These are phyloP conservation scores for Secale cereale DNA, from an alignment of 176 grass and related monocot species.

Conservation along the genomic window DNA sequence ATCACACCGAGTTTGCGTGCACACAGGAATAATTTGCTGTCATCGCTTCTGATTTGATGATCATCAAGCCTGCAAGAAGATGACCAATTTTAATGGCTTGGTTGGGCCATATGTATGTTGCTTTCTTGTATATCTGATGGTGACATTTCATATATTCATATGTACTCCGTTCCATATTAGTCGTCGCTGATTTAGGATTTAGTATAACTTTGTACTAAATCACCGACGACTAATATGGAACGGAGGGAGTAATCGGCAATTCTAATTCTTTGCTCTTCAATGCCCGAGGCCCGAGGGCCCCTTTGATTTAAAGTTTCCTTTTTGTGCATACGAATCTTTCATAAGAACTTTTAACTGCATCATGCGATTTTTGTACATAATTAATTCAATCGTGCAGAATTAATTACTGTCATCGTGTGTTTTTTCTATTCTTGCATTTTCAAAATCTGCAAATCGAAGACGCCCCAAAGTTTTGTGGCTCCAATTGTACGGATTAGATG, in stretches of 20 bases:
- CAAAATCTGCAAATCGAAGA: not conserved
- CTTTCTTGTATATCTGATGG: not conserved
- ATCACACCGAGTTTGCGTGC: not conserved
- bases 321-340: too few relatives aligned
- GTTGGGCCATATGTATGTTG: not conserved
- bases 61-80: not conserved
- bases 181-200: too few relatives aligned
- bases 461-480: not conserved
- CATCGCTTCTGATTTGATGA: not conserved
- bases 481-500: not conserved
- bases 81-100: too few relatives aligned
- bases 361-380: not conserved
- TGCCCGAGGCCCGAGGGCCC: not conserved
- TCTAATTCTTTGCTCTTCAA: not conserved
- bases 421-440: not conserved
- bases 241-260: not conserved
- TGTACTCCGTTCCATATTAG: too few relatives aligned
- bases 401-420: not conserved
- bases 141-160: too few relatives aligned
- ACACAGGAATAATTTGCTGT: not conserved
- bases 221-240: too few relatives aligned
- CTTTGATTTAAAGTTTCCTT: not conserved
- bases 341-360: not conserved
- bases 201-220: too few relatives aligned
- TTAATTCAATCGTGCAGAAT: not conserved